Conservation (phyloP, 164 flowering plant genomes). For the Nymphaea colorata region DNA sequence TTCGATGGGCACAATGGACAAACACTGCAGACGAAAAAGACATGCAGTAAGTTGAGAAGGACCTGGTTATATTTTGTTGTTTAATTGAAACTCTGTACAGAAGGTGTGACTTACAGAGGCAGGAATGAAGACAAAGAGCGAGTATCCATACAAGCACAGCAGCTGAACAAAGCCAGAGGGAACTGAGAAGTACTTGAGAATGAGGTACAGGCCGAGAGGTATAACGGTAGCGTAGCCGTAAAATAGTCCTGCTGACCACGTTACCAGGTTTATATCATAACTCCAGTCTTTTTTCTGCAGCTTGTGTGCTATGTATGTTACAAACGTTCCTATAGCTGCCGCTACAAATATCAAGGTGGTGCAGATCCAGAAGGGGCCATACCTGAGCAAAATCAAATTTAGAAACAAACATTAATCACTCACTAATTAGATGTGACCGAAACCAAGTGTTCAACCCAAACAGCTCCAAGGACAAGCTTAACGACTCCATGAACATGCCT, state of each 20-base stretch:
- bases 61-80: background rate
- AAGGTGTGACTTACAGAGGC: constrained; percentile 51
- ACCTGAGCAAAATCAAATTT: constrained; percentile 30
- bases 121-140: constrained; percentile 91
- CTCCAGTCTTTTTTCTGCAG: constrained; percentile 80
- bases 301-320: constrained; percentile 88
- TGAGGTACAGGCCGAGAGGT: constrained; percentile 66
- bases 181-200: constrained; percentile 94
- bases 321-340: constrained; percentile 93
- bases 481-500: too few relatives aligned
- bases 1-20: constrained; percentile 71
- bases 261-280: constrained; percentile 86
- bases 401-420: too few relatives aligned
- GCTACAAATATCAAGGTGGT: constrained; percentile 93
- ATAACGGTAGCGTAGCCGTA: constrained; percentile 85
- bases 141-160: constrained; percentile 85
- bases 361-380: constrained; percentile 99
- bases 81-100: background rate
- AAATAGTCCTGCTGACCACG: constrained; percentile 98
- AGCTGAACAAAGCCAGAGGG: constrained; percentile 91
- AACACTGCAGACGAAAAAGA: constrained; percentile 40
- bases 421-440: too few relatives aligned
- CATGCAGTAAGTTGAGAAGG: background rate
- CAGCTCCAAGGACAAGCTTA: too few relatives aligned
- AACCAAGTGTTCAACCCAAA: too few relatives aligned